Conservation (phyloP, 371 early-diverging fungal species). For the Haplosporangium sp. region DNA sequence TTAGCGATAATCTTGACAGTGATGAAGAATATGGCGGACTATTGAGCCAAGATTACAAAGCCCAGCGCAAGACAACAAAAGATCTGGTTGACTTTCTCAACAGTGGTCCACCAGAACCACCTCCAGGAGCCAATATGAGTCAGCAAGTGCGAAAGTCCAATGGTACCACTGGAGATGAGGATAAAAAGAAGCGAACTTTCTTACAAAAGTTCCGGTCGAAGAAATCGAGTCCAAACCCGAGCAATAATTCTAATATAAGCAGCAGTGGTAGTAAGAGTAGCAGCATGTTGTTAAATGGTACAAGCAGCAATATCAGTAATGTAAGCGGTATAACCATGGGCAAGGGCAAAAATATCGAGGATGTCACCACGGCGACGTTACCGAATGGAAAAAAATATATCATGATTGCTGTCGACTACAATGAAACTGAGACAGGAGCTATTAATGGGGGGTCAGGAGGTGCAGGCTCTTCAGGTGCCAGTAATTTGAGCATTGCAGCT, state of each 20-base stretch:
- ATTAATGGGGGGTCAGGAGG: constrained; percentile 6
- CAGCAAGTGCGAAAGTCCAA: neutral
- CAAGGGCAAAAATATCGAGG: constrained; percentile 6
- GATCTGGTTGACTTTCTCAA: constrained; percentile 47
- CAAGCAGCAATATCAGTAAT: constrained; percentile 15
- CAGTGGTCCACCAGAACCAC: constrained; percentile 24
- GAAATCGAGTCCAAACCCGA: constrained; percentile 18
- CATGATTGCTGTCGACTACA: constrained; percentile 42
- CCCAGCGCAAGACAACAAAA: constrained; percentile 38
- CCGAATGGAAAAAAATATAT: constrained; percentile 46
- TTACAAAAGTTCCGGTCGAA: constrained; percentile 26
- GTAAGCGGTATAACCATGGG: neutral
- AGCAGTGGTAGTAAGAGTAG: constrained; percentile 8
- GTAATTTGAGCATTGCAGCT: constrained; percentile 10
- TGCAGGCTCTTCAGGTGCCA: neutral
- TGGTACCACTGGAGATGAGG: constrained; percentile 14
- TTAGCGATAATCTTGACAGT: constrained; percentile 22
- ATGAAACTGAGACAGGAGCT: constrained; percentile 7
- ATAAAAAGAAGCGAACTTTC: constrained; percentile 36
- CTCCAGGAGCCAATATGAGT: neutral
- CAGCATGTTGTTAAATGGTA: constrained; percentile 6
- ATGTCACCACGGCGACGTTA: constrained; percentile 11
- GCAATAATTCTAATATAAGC: neutral
- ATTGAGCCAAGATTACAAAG: constrained; percentile 35
- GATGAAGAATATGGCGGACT: constrained; percentile 37